Conservation (phyloP, 2,329 filamentous ascomycete genomes). For the Fusarium sp. region DNA sequence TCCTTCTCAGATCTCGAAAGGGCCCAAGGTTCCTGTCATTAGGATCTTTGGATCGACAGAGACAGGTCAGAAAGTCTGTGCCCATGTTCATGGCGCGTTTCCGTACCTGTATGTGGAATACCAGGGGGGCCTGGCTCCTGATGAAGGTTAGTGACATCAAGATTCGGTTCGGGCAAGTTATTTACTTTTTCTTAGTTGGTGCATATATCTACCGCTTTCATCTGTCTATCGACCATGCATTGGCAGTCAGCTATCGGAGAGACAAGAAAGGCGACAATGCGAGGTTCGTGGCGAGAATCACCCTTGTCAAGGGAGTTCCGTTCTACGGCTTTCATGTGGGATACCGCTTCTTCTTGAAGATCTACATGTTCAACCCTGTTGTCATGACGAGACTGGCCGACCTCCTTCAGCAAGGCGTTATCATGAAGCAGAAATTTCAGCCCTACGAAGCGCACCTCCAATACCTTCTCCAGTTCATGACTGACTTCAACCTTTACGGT, state of each 20-base stretch:
- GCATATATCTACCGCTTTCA: slow-evolving; percentile 83
- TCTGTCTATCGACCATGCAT: slow-evolving; percentile 88
- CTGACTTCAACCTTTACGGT: slow-evolving; percentile 96
- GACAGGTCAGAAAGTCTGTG: slow-evolving; percentile 95
- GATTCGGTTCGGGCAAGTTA: background rate
- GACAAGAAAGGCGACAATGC: slow-evolving; percentile 76
- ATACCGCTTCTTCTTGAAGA: slow-evolving; percentile 90
- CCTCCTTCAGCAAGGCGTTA: slow-evolving; percentile 85
- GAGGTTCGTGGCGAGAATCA: slow-evolving; percentile 88
- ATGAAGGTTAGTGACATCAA: slow-evolving; percentile 68
- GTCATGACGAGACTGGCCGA: slow-evolving; percentile 91
- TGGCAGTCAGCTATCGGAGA: slow-evolving; percentile 85
- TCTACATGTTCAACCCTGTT: slow-evolving; percentile 90
- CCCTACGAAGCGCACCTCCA: slow-evolving; percentile 95
- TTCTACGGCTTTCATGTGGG: slow-evolving; percentile 98
- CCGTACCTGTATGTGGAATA: slow-evolving; percentile 97
- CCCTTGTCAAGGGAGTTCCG: slow-evolving; percentile 89
- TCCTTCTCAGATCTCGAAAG: slow-evolving; percentile 68
- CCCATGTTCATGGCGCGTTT: slow-evolving; percentile 94
- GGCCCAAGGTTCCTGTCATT: slow-evolving; percentile 84
- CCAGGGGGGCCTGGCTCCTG: slow-evolving; percentile 72
- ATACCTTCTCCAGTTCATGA: slow-evolving; percentile 96
- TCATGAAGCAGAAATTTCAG: slow-evolving; percentile 86
- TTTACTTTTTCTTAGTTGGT: slow-evolving; percentile 65
- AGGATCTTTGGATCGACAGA: slow-evolving; percentile 93